phyloP scores from a whole-genome alignment of 164 flowering plant genomes.

The Stephania yunnanensis region DNA sequence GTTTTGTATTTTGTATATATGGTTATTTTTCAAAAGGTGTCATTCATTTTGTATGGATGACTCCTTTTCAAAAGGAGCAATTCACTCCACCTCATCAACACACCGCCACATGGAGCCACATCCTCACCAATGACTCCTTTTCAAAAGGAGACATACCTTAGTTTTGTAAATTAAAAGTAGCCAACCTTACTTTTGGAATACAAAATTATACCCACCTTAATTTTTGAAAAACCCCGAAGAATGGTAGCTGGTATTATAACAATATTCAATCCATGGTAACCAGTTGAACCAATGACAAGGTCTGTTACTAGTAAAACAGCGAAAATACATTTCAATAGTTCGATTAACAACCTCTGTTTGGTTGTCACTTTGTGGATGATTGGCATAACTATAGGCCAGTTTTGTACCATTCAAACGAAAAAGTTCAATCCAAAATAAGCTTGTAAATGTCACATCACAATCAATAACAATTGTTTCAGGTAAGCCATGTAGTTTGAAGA shows the following conservation, averaged over 20 bases:
- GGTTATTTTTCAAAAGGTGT: too few species aligned
- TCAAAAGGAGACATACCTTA: too few species aligned
- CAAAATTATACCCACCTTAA: too few species aligned
- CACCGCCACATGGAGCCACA: too few species aligned
- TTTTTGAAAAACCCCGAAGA: too few species aligned
- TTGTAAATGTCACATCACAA: neutral
- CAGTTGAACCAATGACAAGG: neutral
- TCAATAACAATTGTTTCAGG: slow-evolving; percentile 4
- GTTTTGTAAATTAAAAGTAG: too few species aligned
- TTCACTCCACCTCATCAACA: too few species aligned
- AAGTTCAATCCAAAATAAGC: slow-evolving; percentile 1
- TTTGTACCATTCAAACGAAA: neutral
- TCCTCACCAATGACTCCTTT: too few species aligned
- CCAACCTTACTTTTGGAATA: too few species aligned
- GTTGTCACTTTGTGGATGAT: neutral
- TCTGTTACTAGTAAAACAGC: neutral
- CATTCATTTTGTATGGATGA: too few species aligned
- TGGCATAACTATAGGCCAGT: neutral
- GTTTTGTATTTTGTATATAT: too few species aligned
- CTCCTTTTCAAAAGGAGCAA: too few species aligned
- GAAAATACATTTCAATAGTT: slow-evolving; percentile 1
- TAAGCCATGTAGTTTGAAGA: slow-evolving; percentile 11
- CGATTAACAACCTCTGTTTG: slow-evolving; percentile 8
- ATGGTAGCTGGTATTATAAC: slow-evolving; percentile 10
- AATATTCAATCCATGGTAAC: slow-evolving; percentile 6